These are phyloP conservation scores for Aspergillus funiculosus DNA, from an alignment of 495 filamentous ascomycete genomes.

Conservation along the genomic window DNA sequence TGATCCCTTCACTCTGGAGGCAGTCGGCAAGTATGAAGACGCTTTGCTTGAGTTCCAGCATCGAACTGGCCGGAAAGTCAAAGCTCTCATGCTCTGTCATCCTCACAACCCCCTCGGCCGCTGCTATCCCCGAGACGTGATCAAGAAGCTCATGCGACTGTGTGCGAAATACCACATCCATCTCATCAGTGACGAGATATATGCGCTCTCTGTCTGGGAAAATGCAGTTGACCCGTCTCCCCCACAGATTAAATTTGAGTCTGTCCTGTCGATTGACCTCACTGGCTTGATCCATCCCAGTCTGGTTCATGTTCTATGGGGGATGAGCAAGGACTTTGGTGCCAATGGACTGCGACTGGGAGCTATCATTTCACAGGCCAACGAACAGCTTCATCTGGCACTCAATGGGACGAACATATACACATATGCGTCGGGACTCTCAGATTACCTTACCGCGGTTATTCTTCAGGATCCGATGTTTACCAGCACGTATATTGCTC, in stretches of 20 bases:
- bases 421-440: conserved; percentile 38
- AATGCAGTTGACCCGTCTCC: conserved; percentile 26
- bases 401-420: conserved; percentile 37
- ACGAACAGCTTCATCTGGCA: conserved; percentile 36
- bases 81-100: conserved; percentile 51
- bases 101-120: conserved; percentile 57
- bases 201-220: conserved; percentile 50
- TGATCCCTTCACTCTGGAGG: conserved; percentile 42
- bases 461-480: conserved; percentile 47
- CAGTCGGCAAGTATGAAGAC: conserved; percentile 38
- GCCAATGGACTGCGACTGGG: conserved; percentile 53
- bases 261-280: conserved; percentile 45
- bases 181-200: conserved; percentile 59
- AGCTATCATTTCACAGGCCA: conserved; percentile 44
- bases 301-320: conserved; percentile 55
- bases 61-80: conserved; percentile 31
- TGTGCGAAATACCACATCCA: conserved; percentile 53
- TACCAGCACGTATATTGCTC: conserved; percentile 38
- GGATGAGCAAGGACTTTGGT: conserved; percentile 57
- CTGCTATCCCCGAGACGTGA: conserved; percentile 48
- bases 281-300: conserved; percentile 43
- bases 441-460: conserved; percentile 38
- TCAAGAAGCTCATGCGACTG: conserved; percentile 44
- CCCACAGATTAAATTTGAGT: conserved; percentile 41
- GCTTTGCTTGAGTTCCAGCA: conserved; percentile 27